Conservation (phyloP, 805 yeast genomes). For the Blastobotrys attinorum region DNA sequence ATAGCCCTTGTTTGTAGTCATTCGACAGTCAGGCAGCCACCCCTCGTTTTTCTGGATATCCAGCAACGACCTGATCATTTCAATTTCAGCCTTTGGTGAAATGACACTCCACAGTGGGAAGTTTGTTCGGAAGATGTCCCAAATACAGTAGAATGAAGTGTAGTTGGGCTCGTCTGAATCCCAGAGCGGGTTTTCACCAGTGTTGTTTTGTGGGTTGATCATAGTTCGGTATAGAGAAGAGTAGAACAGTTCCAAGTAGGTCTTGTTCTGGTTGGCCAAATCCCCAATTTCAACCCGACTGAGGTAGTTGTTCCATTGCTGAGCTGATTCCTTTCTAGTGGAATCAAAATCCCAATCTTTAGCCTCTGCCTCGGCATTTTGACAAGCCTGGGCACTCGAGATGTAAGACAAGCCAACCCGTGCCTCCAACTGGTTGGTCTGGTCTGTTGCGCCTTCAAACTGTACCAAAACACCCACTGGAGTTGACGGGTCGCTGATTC, state of each 20-base stretch:
- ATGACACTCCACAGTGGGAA: slow-evolving; percentile 30
- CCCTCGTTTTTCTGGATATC: slow-evolving; percentile 31
- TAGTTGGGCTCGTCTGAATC: slow-evolving; percentile 24
- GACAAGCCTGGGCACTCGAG: slow-evolving; percentile 27
- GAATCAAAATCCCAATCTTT: slow-evolving; percentile 16
- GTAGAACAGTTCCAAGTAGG: slow-evolving; percentile 15
- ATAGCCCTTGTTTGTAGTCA: slow-evolving; percentile 32
- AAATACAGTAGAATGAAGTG: slow-evolving; percentile 33
- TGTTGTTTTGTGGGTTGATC: slow-evolving; percentile 29
- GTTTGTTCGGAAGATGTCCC: slow-evolving; percentile 34
- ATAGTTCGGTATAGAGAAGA: slow-evolving; percentile 28
- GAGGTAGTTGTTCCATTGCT: slow-evolving; percentile 17
- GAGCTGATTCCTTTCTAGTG: slow-evolving; percentile 15
- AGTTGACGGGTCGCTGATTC: not conserved
- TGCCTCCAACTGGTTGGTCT: not conserved
- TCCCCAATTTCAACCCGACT: slow-evolving; percentile 5
- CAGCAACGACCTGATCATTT: slow-evolving; percentile 26
- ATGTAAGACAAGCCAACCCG: slow-evolving; percentile 29
- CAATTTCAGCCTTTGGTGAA: slow-evolving; percentile 25
- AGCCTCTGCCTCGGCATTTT: slow-evolving; percentile 21
- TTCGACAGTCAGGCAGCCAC: slow-evolving; percentile 33
- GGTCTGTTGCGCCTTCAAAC: not conserved
- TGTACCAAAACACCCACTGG: slow-evolving; percentile 2
- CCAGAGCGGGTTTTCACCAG: slow-evolving; percentile 31
- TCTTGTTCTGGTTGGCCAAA: slow-evolving; percentile 1